Evolutionary conservation across 2,329 filamentous ascomycete genomes (phyloP), one percentile per base, ranked within the genome.

Genomic region (Colletotrichum cordylinicola): DNA sequence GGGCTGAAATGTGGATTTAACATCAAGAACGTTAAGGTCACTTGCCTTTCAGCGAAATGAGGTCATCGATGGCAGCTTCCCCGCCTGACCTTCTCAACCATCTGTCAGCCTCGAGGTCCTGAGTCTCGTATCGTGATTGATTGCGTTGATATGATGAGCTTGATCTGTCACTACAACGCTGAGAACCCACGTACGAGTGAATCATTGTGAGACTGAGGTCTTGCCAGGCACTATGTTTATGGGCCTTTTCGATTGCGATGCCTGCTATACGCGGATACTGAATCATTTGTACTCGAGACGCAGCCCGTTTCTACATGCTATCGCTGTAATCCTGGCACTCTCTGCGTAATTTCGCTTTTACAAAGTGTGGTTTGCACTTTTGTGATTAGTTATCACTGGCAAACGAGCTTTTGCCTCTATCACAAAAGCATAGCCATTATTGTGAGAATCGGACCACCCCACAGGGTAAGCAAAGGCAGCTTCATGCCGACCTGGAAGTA

Each of bases 41-140:
- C 9, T 48, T 48, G 12, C n/a, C 3, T 21, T n/a, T 21, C 0
- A 21, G 1, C 21, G 8, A 2, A 13, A 21, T 48, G n/a, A 48
- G n/a, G n/a, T 48, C 43, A 48, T 21, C 3, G 43, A 10, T 7
- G n/a, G 12, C n/a, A 48, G n/a, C 5, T 48, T 2, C 43, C 6
- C 43, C n/a, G n/a, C 6, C n/a, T 48, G 6, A 21, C 10, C 6
- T 13, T n/a, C 12, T 4, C 0, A 48, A 48, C 43, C 6, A 21
- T 13, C 6, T 1, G 5, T 21, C n/a, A 12, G 43, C 2, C n/a
- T 10, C 21, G 0, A 13, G 6, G 6, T 48, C 6, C 1, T n/a
- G 10, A 10, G 5, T 21, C 43, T 21, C 6, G n/a, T n/a, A 4
- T 21, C 21, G 6, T 21, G 5, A 0, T 13, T 4, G 10, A 4